Percentiles rank a stretch among this genome's conserved stretches.
phyloP scores from a whole-genome alignment of 768 basidiomycete species.

The Leccinum longicurvipes region DNA sequence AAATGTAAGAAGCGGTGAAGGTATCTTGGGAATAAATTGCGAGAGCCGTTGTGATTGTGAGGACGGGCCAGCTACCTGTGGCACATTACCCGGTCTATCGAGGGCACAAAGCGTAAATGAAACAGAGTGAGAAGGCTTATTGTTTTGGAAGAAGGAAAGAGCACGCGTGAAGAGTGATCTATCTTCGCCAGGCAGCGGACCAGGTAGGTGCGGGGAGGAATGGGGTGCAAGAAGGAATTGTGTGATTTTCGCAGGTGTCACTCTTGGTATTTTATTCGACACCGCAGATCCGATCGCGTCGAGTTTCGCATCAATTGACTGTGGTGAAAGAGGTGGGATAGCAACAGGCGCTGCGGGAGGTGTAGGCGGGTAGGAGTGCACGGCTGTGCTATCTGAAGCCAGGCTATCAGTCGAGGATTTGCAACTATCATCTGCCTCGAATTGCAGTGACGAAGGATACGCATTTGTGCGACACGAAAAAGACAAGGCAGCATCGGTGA shows the following conservation, averaged over 20 bases:
- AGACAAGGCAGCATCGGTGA: conserved; percentile 49
- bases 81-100: conserved; percentile 16
- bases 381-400: conserved; percentile 30
- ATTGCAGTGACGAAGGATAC: conserved; percentile 24
- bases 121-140: conserved; percentile 53
- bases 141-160: conserved; percentile 44
- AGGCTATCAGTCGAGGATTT: conserved; percentile 28
- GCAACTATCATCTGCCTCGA: neutral
- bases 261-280: conserved; percentile 7
- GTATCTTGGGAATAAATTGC: conserved; percentile 25
- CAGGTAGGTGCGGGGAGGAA: conserved; percentile 36
- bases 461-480: conserved; percentile 51
- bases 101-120: conserved; percentile 53
- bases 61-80: conserved; percentile 19
- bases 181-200: conserved; percentile 25
- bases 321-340: conserved; percentile 35
- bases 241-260: conserved; percentile 31
- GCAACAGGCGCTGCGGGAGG: conserved; percentile 36
- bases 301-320: conserved; percentile 31
- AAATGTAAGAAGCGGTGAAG: conserved; percentile 58
- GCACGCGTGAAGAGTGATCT: conserved; percentile 50
- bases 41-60: conserved; percentile 19
- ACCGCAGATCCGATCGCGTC: conserved; percentile 6
- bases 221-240: conserved; percentile 54
- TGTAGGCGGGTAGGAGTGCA: conserved; percentile 61